These are phyloP conservation scores for Drosera capensis DNA, from an alignment of 148 eudicot species.

Conservation along the genomic window DNA sequence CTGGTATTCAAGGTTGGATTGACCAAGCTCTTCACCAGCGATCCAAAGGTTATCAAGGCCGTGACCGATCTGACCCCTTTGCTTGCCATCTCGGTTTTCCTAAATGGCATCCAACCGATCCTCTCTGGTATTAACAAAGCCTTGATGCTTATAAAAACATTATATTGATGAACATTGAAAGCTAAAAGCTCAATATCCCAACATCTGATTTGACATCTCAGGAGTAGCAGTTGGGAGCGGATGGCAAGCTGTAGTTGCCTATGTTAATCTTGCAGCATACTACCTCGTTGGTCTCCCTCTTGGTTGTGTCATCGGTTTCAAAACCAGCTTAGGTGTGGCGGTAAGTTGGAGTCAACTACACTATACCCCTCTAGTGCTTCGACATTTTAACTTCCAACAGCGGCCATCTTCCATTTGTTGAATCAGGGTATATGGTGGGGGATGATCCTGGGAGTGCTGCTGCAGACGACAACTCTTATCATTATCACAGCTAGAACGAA, in stretches of 20 bases:
- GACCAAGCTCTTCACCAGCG: constrained; percentile 13
- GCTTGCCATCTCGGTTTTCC: constrained; percentile 18
- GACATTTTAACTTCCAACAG: not conserved
- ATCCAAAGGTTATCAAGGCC: constrained; percentile 18
- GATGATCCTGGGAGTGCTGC: constrained; percentile 6
- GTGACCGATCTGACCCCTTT: constrained; percentile 26
- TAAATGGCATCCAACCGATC: constrained; percentile 25
- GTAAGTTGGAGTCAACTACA: not conserved
- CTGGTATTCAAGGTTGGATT: constrained; percentile 10
- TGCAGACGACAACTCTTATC: constrained; percentile 8
- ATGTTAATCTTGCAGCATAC: constrained; percentile 26
- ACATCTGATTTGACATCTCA: too few species aligned
- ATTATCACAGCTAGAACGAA: constrained; percentile 8
- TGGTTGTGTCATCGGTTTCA: constrained; percentile 21
- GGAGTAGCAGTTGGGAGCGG: constrained; percentile 49
- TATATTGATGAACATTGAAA: too few species aligned
- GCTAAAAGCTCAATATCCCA: too few species aligned
- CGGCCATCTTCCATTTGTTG: too few species aligned
- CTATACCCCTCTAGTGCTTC: not conserved
- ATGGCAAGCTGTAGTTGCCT: constrained; percentile 33
- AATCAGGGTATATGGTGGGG: constrained; percentile 21
- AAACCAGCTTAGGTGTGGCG: constrained; percentile 18
- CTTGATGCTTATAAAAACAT: too few species aligned
- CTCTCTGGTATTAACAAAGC: too few species aligned
- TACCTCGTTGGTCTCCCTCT: constrained; percentile 28